Conservation (phyloP, 441 rosid genomes). For the Aquilaria agallochum region DNA sequence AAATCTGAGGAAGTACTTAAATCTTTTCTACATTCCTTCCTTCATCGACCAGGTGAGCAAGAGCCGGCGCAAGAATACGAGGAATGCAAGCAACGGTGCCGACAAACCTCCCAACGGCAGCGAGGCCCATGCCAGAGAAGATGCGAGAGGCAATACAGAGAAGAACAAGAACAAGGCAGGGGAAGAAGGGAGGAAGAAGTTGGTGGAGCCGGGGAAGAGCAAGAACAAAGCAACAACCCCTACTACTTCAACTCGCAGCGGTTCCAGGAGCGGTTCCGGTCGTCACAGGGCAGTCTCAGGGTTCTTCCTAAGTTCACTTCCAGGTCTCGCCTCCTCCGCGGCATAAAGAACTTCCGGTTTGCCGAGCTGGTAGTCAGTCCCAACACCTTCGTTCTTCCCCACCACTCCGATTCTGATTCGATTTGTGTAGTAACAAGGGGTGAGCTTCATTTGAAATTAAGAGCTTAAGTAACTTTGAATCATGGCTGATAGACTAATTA, state of each 20-base stretch:
- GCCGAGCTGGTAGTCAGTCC: conserved; percentile 37
- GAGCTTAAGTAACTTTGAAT: background rate
- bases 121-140: too few species aligned
- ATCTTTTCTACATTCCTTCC: too few species aligned
- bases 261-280: conserved; percentile 18
- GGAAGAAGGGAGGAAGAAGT: background rate
- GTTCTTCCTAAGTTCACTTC: conserved; percentile 36
- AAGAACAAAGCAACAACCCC: conserved; percentile 23
- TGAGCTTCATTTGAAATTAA: background rate
- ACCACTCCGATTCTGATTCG: conserved; percentile 39
- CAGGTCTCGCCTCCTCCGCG: conserved; percentile 35
- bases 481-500: background rate
- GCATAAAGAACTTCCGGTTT: conserved; percentile 43
- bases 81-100: background rate
- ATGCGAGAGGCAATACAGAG: conserved; percentile 1
- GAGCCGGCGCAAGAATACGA: background rate
- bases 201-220: conserved; percentile 8
- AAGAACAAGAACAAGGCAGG: background rate
- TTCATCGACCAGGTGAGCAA: too few species aligned
- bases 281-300: conserved; percentile 34
- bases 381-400: conserved; percentile 44
- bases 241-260: conserved; percentile 33
- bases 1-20: too few species aligned
- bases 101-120: too few species aligned
- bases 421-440: conserved; percentile 38